A percentile compares a stretch with the other conserved stretches of the same genome.
These are phyloP conservation scores for Scutellaria minor DNA, from an alignment of 257 asterid species.

Conservation along the genomic window DNA sequence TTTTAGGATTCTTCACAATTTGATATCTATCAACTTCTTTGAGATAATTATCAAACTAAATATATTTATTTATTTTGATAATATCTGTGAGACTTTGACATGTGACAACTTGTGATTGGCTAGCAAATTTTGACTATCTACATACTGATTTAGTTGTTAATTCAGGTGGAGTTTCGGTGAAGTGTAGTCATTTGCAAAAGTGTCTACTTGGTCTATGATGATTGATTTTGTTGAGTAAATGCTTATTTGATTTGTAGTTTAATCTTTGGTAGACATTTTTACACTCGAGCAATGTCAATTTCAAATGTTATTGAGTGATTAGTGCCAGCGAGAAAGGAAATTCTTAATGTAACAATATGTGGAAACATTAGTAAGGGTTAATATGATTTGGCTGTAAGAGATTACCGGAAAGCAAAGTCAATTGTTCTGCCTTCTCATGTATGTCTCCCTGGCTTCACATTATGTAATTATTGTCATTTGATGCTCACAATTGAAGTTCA, in stretches of 20 bases:
- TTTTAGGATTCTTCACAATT: too few species aligned
- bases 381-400: constrained; percentile 98
- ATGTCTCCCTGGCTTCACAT: constrained; percentile 38
- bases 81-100: too few species aligned
- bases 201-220: background rate
- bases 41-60: too few species aligned
- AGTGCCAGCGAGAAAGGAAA: constrained; percentile 17
- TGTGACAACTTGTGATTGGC: too few species aligned
- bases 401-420: constrained; percentile 97
- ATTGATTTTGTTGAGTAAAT: constrained; percentile 19
- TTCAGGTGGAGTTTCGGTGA: constrained; percentile 21
- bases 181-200: constrained; percentile 1
- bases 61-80: too few species aligned
- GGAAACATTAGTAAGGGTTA: constrained; percentile 94
- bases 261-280: constrained; percentile 8
- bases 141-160: background rate
- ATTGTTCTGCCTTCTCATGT: constrained; percentile 99
- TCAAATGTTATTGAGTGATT: constrained; percentile 2
- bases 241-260: constrained; percentile 18
- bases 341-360: constrained; percentile 25
- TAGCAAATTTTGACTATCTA: too few species aligned
- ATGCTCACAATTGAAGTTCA: background rate
- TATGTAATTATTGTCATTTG: constrained; percentile 17
- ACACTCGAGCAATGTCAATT: constrained; percentile 14
- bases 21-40: too few species aligned